These are phyloP conservation scores for Ustilago crameri DNA, from an alignment of 1,284 basidiomycete genomes.

Conservation along the genomic window DNA sequence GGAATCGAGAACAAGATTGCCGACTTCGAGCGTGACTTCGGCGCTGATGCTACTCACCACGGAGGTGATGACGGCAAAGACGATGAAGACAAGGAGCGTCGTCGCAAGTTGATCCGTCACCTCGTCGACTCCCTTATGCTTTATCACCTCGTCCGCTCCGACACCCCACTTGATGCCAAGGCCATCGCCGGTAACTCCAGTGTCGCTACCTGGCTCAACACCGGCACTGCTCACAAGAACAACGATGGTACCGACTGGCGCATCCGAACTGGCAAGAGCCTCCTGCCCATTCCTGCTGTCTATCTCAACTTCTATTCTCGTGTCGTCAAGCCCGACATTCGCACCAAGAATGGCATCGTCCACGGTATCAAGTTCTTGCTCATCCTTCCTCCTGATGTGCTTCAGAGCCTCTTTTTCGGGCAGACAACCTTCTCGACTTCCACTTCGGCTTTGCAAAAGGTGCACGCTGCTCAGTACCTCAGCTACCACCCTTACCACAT, in stretches of 20 bases:
- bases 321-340: conserved; percentile 69
- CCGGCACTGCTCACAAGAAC: conserved; percentile 28
- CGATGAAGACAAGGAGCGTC: conserved; percentile 72
- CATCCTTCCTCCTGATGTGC: conserved; percentile 75
- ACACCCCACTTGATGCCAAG: conserved; percentile 65
- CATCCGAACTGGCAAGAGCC: conserved; percentile 72
- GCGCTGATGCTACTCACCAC: conserved; percentile 6
- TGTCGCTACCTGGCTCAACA: conserved; percentile 73
- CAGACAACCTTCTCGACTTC: conserved; percentile 73
- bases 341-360: conserved; percentile 75
- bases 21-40: conserved; percentile 27
- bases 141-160: conserved; percentile 75
- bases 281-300: conserved; percentile 69
- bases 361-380: conserved; percentile 76
- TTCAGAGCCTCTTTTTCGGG: conserved; percentile 74
- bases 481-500: conserved; percentile 71
- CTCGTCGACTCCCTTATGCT: conserved; percentile 74
- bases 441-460: conserved; percentile 66
- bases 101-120: conserved; percentile 71
- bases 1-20: conserved; percentile 41
- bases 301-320: conserved; percentile 74
- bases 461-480: conserved; percentile 35
- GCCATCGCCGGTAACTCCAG: conserved; percentile 75
- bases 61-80: conserved; percentile 59
- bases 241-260: conserved; percentile 73